phyloP scores from a whole-genome alignment of 1,139 yeast species.

The Pneumocystis carinii region DNA sequence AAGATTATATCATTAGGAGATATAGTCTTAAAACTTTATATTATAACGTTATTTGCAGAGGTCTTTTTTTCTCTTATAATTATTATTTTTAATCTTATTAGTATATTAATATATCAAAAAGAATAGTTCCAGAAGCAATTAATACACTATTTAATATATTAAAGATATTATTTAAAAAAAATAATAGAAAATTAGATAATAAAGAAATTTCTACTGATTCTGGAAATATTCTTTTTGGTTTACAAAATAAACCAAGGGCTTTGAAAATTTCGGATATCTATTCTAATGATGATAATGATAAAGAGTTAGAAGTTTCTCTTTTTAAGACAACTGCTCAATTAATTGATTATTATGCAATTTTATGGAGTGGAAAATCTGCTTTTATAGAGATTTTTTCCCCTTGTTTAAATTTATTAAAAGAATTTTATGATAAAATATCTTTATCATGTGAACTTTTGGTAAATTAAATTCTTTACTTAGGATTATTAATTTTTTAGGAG shows the following conservation, averaged over 20 bases:
- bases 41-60: slow-evolving; percentile 47
- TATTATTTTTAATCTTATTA: background rate
- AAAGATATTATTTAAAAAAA: background rate
- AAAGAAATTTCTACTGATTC: background rate
- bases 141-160: slow-evolving; percentile 16
- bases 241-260: background rate
- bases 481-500: background rate
- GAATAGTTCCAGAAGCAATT: slow-evolving; percentile 68
- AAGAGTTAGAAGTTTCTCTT: slow-evolving; percentile 1
- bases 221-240: background rate
- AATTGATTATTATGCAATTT: slow-evolving; percentile 13
- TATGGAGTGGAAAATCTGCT: slow-evolving; percentile 56
- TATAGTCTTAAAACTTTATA: slow-evolving; percentile 38
- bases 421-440: slow-evolving; percentile 2
- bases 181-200: background rate
- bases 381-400: slow-evolving; percentile 43
- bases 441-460: background rate
- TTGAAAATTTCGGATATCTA: background rate
- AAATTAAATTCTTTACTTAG: background rate
- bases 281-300: background rate
- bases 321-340: slow-evolving; percentile 4
- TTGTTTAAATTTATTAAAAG: slow-evolving; percentile 19
- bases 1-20: slow-evolving; percentile 28
- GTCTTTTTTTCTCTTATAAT: background rate
- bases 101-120: slow-evolving; percentile 66